phyloP scores from a whole-genome alignment of 208 protist species.

The Leishmania tarentolae region DNA sequence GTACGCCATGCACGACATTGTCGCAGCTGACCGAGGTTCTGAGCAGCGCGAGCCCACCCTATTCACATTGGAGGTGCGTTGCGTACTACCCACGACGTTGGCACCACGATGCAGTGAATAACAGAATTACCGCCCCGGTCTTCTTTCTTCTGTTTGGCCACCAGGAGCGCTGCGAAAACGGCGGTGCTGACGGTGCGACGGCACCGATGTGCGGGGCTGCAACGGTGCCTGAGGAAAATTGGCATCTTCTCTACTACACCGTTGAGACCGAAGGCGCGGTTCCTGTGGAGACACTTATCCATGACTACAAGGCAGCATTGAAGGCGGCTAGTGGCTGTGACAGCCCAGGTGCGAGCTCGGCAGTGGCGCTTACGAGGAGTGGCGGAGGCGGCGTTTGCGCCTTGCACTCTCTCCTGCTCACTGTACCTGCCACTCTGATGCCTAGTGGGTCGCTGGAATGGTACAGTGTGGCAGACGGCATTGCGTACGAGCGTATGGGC shows the following conservation, averaged over 20 bases:
- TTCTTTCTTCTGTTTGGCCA: constrained; percentile 51
- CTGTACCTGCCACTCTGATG: constrained; percentile 13
- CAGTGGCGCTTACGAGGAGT: constrained; percentile 5
- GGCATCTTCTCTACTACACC: constrained; percentile 39
- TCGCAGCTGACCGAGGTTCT: constrained; percentile 30
- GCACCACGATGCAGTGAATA: constrained; percentile 44
- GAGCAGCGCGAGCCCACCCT: constrained; percentile 25
- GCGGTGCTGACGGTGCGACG: neutral
- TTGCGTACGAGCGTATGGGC: constrained; percentile 25
- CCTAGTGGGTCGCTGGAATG: constrained; percentile 26
- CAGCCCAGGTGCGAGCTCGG: neutral
- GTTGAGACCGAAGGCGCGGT: constrained; percentile 24
- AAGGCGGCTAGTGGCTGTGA: neutral
- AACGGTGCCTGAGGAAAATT: neutral
- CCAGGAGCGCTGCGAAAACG: neutral
- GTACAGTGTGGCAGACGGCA: constrained; percentile 26
- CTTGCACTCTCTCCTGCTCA: constrained; percentile 15
- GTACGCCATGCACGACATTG: constrained; percentile 35
- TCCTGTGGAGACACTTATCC: constrained; percentile 8
- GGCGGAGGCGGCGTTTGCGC: constrained; percentile 26
- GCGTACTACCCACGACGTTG: constrained; percentile 58
- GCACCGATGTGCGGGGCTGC: neutral
- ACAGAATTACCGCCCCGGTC: constrained; percentile 46
- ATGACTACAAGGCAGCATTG: neutral
- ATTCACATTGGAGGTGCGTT: constrained; percentile 45